A percentile compares a stretch with the other conserved stretches of the same genome.
Evolutionary conservation across 2,329 filamentous ascomycete genomes (phyloP).

Genomic region (Hawksworthiomyces lignivorus): DNA sequence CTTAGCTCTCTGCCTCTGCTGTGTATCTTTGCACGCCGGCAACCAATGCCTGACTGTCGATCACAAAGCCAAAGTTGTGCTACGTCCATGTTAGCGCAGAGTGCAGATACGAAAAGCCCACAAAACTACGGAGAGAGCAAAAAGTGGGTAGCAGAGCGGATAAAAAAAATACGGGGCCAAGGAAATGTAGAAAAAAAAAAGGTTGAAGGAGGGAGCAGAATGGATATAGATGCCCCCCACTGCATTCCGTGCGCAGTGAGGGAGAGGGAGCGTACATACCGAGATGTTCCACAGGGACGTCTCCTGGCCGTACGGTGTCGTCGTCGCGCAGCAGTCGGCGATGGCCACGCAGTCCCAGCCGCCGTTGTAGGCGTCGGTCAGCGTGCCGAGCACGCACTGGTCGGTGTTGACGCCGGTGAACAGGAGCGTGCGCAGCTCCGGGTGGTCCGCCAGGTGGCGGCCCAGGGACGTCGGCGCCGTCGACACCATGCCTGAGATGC

Average conservation of each 20-base stretch:
- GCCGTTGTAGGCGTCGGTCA: constrained; percentile 46
- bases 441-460: constrained; percentile 26
- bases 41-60: constrained; percentile 14
- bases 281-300: constrained; percentile 28
- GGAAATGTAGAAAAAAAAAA: neutral
- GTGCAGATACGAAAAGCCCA: too few species aligned
- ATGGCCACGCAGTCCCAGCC: constrained; percentile 50
- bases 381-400: constrained; percentile 50
- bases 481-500: constrained; percentile 51
- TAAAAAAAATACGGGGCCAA: neutral
- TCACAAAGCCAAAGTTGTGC: constrained; percentile 17
- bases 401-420: constrained; percentile 56
- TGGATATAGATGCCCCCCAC: too few species aligned
- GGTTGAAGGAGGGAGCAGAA: neutral
- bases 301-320: constrained; percentile 29
- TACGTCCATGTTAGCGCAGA: constrained; percentile 1
- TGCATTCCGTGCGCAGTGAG: too few species aligned
- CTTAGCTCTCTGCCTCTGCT: too few species aligned
- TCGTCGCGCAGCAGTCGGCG: constrained; percentile 47
- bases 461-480: constrained; percentile 34
- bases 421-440: constrained; percentile 39
- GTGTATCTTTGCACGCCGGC: constrained; percentile 4
- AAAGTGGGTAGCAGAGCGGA: too few species aligned
- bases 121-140: too few species aligned
- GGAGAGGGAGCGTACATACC: constrained; percentile 26